These are phyloP conservation scores for Metarhizium anisopliae DNA, from an alignment of 2,329 filamentous ascomycete genomes.

Conservation along the genomic window DNA sequence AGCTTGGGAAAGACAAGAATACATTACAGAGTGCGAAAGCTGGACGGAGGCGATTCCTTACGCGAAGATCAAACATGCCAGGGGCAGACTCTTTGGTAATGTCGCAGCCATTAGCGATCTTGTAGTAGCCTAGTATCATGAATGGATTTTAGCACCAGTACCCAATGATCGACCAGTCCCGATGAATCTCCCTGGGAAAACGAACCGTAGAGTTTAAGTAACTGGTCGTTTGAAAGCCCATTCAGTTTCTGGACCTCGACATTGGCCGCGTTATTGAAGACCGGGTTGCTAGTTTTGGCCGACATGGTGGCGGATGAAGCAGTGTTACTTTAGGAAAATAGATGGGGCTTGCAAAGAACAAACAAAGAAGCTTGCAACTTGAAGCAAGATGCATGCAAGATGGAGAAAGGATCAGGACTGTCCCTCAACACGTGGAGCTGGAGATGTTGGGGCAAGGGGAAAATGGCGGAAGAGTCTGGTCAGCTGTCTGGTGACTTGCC, in stretches of 20 bases:
- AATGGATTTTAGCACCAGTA: too few species aligned
- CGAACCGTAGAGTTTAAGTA: background rate
- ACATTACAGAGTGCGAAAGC: background rate
- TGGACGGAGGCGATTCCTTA: slow-evolving; percentile 17
- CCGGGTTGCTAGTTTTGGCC: background rate
- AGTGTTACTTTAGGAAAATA: background rate
- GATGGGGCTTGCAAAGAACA: too few species aligned
- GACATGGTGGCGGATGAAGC: background rate
- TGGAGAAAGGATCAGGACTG: too few species aligned
- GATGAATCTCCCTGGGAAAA: background rate
- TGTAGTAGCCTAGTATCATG: slow-evolving; percentile 43
- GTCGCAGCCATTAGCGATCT: slow-evolving; percentile 48
- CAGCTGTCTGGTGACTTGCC: too few species aligned
- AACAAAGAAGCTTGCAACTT: too few species aligned
- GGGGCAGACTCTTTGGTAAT: slow-evolving; percentile 46
- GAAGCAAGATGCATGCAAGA: too few species aligned
- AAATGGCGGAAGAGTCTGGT: too few species aligned
- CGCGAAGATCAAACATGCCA: slow-evolving; percentile 64
- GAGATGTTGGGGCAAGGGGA: background rate
- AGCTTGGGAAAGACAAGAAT: too few species aligned
- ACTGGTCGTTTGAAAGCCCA: background rate
- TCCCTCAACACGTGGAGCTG: background rate
- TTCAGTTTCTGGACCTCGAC: background rate
- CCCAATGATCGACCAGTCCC: too few species aligned
- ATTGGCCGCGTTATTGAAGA: background rate